Evolutionary conservation across 805 yeast genomes (phyloP).

Genomic region (Lipomyces kockii): DNA sequence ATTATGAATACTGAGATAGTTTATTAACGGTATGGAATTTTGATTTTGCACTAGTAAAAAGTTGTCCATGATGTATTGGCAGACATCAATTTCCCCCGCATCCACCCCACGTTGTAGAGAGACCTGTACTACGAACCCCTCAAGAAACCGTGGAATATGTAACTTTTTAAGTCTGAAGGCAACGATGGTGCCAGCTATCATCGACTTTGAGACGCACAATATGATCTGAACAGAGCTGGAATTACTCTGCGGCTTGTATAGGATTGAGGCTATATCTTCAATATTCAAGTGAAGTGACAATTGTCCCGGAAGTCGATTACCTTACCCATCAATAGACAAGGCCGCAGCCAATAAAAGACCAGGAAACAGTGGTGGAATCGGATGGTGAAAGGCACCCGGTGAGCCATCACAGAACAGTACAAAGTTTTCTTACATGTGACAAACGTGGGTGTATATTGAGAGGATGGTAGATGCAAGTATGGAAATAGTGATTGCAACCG

Average conservation of each 20-base stretch:
- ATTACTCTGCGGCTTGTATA: neutral
- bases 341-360: neutral
- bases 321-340: neutral
- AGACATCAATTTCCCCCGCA: too few species aligned
- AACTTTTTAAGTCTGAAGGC: too few species aligned
- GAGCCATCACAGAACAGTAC: neutral
- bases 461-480: neutral
- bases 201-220: neutral
- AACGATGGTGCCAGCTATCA: too few species aligned
- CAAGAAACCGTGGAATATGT: too few species aligned
- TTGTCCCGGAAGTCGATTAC: neutral
- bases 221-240: neutral
- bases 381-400: neutral
- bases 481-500: neutral
- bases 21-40: too few species aligned
- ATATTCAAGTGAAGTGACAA: neutral
- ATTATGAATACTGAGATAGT: neutral
- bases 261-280: too few species aligned
- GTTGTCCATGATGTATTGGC: too few species aligned
- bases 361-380: neutral
- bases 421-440: neutral
- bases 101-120: too few species aligned
- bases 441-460: neutral
- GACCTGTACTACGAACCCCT: too few species aligned
- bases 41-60: too few species aligned